These are phyloP conservation scores for Alternaria brassicae DNA, from an alignment of 2,329 filamentous ascomycete species.

Conservation along the genomic window DNA sequence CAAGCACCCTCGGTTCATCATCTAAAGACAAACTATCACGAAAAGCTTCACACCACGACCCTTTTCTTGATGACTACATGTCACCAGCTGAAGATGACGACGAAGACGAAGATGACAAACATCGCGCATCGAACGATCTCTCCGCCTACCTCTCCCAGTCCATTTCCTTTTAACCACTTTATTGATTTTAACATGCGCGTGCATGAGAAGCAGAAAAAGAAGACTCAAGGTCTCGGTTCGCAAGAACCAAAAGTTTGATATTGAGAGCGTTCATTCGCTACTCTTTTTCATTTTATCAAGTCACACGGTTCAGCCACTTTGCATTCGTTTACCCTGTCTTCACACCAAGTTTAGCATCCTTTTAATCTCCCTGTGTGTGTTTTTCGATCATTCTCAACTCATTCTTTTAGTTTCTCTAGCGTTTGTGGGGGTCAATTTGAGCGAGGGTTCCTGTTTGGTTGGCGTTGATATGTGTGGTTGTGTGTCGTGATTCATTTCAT, in stretches of 20 bases:
- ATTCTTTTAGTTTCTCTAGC: neutral
- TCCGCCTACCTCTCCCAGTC: conserved; percentile 23
- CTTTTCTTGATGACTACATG: conserved; percentile 10
- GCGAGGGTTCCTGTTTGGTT: neutral
- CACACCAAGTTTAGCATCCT: neutral
- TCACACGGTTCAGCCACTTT: neutral
- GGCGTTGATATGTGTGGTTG: neutral
- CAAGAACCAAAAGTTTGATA: conserved; percentile 20
- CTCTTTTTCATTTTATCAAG: neutral
- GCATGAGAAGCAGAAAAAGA: conserved; percentile 9
- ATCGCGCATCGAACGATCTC: conserved; percentile 11
- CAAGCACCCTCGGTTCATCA: neutral
- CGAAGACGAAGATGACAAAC: conserved; percentile 7
- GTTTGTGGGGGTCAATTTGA: neutral
- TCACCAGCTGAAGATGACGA: conserved; percentile 10
- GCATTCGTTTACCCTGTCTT: conserved; percentile 1
- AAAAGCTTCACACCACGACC: conserved; percentile 3
- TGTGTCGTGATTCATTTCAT: neutral
- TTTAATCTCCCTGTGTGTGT: neutral
- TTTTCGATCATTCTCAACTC: conserved; percentile 2
- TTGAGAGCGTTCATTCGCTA: neutral
- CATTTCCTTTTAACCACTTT: conserved; percentile 18
- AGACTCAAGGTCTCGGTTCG: conserved; percentile 7
- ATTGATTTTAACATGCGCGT: conserved; percentile 12
- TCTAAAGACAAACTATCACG: neutral